These are phyloP conservation scores for Falciphora oryzae DNA, from an alignment of 2,329 filamentous ascomycete genomes.

Conservation along the genomic window DNA sequence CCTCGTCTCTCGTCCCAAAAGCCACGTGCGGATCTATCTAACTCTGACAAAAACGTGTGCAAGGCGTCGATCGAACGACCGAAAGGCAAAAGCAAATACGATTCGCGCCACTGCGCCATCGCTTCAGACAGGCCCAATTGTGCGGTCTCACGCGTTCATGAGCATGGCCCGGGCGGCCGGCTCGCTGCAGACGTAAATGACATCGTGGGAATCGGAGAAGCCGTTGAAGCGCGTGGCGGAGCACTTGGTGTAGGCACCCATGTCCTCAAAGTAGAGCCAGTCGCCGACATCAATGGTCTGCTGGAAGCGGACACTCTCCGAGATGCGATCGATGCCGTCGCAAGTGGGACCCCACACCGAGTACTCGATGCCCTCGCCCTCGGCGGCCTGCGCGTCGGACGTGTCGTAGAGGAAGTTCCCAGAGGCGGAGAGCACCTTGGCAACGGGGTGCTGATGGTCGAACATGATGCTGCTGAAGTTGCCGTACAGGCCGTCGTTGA, in stretches of 20 bases:
- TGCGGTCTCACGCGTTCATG: not conserved
- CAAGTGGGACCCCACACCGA: slow-evolving; percentile 98
- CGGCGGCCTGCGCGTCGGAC: slow-evolving; percentile 20
- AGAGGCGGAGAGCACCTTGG: slow-evolving; percentile 67
- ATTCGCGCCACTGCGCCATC: too few species aligned
- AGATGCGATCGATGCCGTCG: slow-evolving; percentile 94
- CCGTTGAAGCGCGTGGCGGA: slow-evolving; percentile 97
- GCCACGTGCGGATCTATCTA: not conserved
- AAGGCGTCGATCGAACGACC: not conserved
- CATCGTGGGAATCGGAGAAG: slow-evolving; percentile 86
- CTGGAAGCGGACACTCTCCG: slow-evolving; percentile 70
- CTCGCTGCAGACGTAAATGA: slow-evolving; percentile 94
- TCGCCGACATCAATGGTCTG: slow-evolving; percentile 84
- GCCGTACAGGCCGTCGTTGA: slow-evolving; percentile 96
- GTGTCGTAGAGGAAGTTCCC: slow-evolving; percentile 54
- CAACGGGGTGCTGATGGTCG: slow-evolving; percentile 88
- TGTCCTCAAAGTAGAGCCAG: slow-evolving; percentile 98
- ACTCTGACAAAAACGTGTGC: not conserved
- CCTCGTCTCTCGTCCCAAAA: not conserved
- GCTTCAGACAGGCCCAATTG: too few species aligned
- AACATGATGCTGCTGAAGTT: slow-evolving; percentile 99
- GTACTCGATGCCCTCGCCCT: slow-evolving; percentile 63
- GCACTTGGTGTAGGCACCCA: slow-evolving; percentile 98
- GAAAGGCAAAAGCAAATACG: not conserved
- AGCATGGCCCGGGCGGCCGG: slow-evolving; percentile 63